phyloP scores from a whole-genome alignment of 371 early-diverging fungal genomes.

The Umbelopsis sp. region DNA sequence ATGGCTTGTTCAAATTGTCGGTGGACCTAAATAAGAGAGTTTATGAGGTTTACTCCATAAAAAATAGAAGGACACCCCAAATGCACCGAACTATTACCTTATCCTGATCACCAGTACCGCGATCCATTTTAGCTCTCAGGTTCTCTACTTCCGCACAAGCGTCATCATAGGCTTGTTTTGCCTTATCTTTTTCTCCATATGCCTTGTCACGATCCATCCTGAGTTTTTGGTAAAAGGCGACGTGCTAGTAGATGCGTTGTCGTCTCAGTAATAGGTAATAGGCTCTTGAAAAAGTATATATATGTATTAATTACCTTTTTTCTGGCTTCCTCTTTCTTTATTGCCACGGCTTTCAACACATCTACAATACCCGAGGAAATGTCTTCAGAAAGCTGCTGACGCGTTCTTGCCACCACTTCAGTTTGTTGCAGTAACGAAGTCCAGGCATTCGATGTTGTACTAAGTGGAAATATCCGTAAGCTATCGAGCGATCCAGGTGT shows the following conservation, averaged over 20 bases:
- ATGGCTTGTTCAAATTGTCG: constrained; percentile 66
- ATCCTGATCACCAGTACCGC: constrained; percentile 43
- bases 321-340: constrained; percentile 71
- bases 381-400: constrained; percentile 60
- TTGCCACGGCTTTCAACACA: constrained; percentile 53
- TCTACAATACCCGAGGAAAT: constrained; percentile 58
- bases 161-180: constrained; percentile 70
- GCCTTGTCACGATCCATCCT: constrained; percentile 67
- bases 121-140: constrained; percentile 35
- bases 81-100: constrained; percentile 29
- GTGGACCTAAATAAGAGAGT: constrained; percentile 37
- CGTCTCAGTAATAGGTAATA: no score
- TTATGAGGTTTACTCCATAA: background rate
- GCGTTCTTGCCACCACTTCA: constrained; percentile 59
- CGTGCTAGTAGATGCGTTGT: constrained; percentile 52
- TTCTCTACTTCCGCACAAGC: constrained; percentile 71
- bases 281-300: no score
- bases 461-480: constrained; percentile 16
- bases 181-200: constrained; percentile 73
- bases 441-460: constrained; percentile 64
- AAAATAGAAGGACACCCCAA: no score
- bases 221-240: constrained; percentile 67
- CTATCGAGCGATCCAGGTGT: no score
- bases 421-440: constrained; percentile 60
- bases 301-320: constrained; percentile 62